Evolutionary conservation across 1,284 basidiomycete species (phyloP).

Genomic region (Ustilago nuda): DNA sequence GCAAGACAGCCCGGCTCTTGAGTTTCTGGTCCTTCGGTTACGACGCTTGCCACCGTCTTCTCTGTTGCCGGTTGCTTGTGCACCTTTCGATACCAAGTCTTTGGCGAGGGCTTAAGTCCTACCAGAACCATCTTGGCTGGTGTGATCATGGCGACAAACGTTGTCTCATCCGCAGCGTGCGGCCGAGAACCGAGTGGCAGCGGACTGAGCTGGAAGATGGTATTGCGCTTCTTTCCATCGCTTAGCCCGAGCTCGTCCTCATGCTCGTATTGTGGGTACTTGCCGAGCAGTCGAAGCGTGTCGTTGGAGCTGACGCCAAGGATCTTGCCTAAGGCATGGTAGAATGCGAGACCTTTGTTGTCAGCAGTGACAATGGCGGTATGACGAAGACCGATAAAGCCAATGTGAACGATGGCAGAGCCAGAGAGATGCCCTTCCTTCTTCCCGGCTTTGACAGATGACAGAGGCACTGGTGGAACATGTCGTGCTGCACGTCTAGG

Average conservation of each 20-base stretch:
- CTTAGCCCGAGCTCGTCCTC: conserved; percentile 36
- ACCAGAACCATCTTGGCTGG: conserved; percentile 91
- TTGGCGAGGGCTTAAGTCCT: conserved; percentile 88
- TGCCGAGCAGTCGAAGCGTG: conserved; percentile 90
- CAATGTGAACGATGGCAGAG: conserved; percentile 85
- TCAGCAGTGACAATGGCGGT: conserved; percentile 94
- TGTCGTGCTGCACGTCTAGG: conserved; percentile 75
- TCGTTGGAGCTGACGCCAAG: conserved; percentile 95
- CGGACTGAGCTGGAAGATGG: conserved; percentile 82
- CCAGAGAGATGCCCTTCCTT: conserved; percentile 91
- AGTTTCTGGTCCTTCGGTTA: neutral
- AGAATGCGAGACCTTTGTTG: conserved; percentile 90
- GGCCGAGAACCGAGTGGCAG: conserved; percentile 82
- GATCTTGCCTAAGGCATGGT: conserved; percentile 92
- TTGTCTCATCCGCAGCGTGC: conserved; percentile 85
- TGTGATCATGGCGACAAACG: conserved; percentile 87
- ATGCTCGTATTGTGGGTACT: conserved; percentile 73
- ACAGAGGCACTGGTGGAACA: conserved; percentile 79
- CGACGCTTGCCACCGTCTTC: conserved; percentile 10
- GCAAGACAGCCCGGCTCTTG: conserved; percentile 49
- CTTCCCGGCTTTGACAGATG: conserved; percentile 80
- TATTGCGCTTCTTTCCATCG: conserved; percentile 61
- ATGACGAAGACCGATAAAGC: conserved; percentile 91
- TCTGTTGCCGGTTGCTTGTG: conserved; percentile 12
- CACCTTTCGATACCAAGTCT: conserved; percentile 79